Percentiles rank a stretch among this genome's conserved stretches.
These are phyloP conservation scores for Verticillium dahliae DNA, from an alignment of 2,329 filamentous ascomycete genomes.

Conservation along the genomic window DNA sequence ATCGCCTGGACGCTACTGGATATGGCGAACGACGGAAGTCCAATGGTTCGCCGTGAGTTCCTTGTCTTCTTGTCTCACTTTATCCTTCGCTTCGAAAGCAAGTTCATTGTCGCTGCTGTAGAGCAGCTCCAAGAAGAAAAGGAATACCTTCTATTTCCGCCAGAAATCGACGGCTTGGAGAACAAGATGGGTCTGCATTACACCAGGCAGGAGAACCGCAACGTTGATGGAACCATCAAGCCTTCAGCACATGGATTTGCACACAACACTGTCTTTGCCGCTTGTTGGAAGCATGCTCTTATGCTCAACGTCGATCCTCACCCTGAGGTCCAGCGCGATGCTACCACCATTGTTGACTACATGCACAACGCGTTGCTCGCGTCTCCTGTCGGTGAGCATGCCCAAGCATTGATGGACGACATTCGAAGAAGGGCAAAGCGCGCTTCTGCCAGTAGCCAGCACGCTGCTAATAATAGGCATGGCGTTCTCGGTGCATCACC, in stretches of 20 bases:
- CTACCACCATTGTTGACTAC: constrained; percentile 78
- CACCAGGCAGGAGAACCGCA: constrained; percentile 46
- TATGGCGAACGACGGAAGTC: constrained; percentile 90
- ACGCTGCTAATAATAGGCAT: constrained; percentile 34
- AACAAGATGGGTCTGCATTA: constrained; percentile 60
- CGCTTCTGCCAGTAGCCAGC: constrained; percentile 36
- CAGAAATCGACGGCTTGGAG: constrained; percentile 47
- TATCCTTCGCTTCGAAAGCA: constrained; percentile 81
- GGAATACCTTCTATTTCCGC: constrained; percentile 55
- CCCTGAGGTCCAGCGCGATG: constrained; percentile 83
- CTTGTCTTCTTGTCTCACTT: constrained; percentile 92
- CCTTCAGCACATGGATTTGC: constrained; percentile 55
- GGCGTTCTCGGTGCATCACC: neutral
- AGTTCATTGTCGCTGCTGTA: constrained; percentile 85
- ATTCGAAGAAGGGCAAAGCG: constrained; percentile 48
- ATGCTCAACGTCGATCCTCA: constrained; percentile 92
- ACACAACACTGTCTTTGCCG: constrained; percentile 84
- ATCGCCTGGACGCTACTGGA: constrained; percentile 84
- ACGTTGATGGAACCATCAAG: constrained; percentile 52
- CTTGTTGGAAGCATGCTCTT: constrained; percentile 89
- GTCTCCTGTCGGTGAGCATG: constrained; percentile 66
- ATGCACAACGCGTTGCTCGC: constrained; percentile 72
- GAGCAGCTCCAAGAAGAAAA: constrained; percentile 85
- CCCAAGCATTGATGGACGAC: constrained; percentile 69
- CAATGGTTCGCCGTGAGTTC: constrained; percentile 88